Percentiles rank a stretch among this genome's conserved stretches.
These are phyloP conservation scores for Apium graveolens DNA, from an alignment of 129 eudicot species.

Conservation along the genomic window DNA sequence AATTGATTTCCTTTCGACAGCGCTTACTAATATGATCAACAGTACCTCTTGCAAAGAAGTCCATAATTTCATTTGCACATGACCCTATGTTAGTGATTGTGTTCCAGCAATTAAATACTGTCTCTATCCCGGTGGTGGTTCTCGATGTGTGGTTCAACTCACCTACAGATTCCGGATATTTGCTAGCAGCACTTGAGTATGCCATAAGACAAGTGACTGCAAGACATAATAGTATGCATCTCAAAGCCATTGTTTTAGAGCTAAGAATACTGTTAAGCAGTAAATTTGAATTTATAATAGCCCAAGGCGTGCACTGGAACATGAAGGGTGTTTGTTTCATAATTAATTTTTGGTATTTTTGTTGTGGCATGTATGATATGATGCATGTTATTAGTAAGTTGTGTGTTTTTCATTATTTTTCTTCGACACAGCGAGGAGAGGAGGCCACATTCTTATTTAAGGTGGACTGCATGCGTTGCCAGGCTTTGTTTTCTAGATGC, in stretches of 20 bases:
- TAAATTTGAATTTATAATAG: neutral
- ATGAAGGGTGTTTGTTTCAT: neutral
- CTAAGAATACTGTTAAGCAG: neutral
- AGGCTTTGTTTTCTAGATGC: neutral
- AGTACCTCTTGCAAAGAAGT: neutral
- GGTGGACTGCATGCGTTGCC: conserved; percentile 3
- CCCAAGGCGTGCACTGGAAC: neutral
- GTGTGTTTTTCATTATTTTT: neutral
- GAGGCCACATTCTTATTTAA: neutral
- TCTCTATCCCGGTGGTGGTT: neutral
- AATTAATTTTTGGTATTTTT: neutral
- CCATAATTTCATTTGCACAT: neutral
- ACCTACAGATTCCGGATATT: neutral
- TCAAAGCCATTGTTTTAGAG: neutral
- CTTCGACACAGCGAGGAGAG: neutral
- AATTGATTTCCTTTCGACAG: conserved; percentile 29
- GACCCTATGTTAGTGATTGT: neutral
- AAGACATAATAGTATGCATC: neutral
- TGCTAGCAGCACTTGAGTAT: neutral
- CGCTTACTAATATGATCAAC: conserved; percentile 24
- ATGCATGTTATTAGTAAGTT: neutral
- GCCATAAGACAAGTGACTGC: neutral
- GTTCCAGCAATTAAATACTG: neutral
- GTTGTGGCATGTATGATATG: neutral
- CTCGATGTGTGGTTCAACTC: neutral